A percentile compares a stretch with the other conserved stretches of the same genome.
Conservation (phyloP, 495 filamentous ascomycete genomes). For the Penicillium paxilli region DNA sequence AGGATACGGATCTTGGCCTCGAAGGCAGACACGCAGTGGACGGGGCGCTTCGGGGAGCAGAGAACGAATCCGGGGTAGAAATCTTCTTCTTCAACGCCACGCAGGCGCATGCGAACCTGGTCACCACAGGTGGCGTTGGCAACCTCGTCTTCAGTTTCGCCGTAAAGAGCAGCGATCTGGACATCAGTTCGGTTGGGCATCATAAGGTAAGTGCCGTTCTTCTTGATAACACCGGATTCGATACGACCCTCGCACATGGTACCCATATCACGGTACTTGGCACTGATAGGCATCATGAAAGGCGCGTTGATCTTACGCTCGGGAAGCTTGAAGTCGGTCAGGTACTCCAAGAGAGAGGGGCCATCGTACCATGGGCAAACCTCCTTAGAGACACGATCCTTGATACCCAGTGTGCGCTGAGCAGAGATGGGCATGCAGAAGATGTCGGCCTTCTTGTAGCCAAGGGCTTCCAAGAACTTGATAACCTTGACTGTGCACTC, state of each 20-base stretch:
- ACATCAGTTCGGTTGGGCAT: conserved; percentile 91
- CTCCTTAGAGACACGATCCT: conserved; percentile 79
- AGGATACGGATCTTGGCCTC: conserved; percentile 95
- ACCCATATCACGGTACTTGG: conserved; percentile 96
- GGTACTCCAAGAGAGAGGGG: conserved; percentile 91
- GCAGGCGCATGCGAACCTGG: conserved; percentile 87
- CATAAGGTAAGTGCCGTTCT: conserved; percentile 77
- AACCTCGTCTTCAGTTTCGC: conserved; percentile 95
- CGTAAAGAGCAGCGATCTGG: conserved; percentile 80
- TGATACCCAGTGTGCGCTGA: conserved; percentile 80
- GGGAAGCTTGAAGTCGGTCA: conserved; percentile 84
- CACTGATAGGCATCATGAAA: conserved; percentile 98
- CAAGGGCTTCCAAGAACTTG: conserved; percentile 83
- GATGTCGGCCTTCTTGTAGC: conserved; percentile 92
- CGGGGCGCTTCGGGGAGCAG: conserved; percentile 86
- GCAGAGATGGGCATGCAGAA: conserved; percentile 97
- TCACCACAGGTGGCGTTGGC: conserved; percentile 80
- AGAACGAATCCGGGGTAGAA: conserved; percentile 96
- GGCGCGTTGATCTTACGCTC: conserved; percentile 97
- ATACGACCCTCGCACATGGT: conserved; percentile 98
- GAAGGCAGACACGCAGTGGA: conserved; percentile 85
- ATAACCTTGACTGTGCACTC: conserved; percentile 90
- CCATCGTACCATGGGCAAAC: conserved; percentile 81
- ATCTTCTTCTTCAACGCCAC: conserved; percentile 96
- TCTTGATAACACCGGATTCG: conserved; percentile 89